A percentile compares a stretch with the other conserved stretches of the same genome.
Evolutionary conservation across 1,284 basidiomycete species (phyloP).

Genomic region (Cutaneotrichosporon dermatis): DNA sequence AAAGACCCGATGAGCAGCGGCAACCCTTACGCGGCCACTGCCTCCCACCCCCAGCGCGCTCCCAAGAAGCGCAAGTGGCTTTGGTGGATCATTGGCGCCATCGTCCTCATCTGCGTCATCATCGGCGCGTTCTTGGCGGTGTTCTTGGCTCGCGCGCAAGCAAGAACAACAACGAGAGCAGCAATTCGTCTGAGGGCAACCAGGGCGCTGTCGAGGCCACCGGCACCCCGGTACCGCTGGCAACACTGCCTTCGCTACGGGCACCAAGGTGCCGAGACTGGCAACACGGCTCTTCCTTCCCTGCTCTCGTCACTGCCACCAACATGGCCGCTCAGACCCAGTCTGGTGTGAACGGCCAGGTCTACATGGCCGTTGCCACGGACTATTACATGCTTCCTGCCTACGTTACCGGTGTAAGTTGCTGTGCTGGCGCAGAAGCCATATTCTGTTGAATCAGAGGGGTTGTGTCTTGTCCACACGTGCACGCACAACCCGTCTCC

Average conservation of each 20-base stretch:
- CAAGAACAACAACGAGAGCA: conserved; percentile 45
- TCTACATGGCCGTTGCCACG: conserved; percentile 55
- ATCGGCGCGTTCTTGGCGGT: conserved; percentile 70
- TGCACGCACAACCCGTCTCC: too few relatives aligned
- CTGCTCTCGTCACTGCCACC: conserved; percentile 21
- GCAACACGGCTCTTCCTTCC: conserved; percentile 33
- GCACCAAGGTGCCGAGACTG: conserved; percentile 20
- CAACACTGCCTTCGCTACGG: conserved; percentile 2
- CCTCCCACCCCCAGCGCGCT: conserved; percentile 15
- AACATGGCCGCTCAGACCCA: conserved; percentile 29
- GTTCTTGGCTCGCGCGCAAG: conserved; percentile 60
- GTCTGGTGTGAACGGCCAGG: conserved; percentile 40
- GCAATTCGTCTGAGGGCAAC: neutral
- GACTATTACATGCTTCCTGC: conserved; percentile 73
- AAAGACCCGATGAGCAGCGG: conserved; percentile 43
- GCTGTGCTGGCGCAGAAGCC: too few relatives aligned
- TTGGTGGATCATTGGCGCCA: conserved; percentile 30
- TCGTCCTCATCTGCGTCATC: conserved; percentile 61
- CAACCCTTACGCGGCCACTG: conserved; percentile 38
- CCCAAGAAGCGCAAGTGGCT: conserved; percentile 38
- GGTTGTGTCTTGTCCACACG: too few relatives aligned
- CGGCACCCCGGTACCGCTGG: neutral
- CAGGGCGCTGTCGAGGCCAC: neutral
- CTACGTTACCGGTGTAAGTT: conserved; percentile 77
- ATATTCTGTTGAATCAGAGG: too few relatives aligned